Percentiles rank a stretch among this genome's conserved stretches.
Evolutionary conservation across 2,329 filamentous ascomycete species (phyloP).

Genomic region (Talaromyces sp.): DNA sequence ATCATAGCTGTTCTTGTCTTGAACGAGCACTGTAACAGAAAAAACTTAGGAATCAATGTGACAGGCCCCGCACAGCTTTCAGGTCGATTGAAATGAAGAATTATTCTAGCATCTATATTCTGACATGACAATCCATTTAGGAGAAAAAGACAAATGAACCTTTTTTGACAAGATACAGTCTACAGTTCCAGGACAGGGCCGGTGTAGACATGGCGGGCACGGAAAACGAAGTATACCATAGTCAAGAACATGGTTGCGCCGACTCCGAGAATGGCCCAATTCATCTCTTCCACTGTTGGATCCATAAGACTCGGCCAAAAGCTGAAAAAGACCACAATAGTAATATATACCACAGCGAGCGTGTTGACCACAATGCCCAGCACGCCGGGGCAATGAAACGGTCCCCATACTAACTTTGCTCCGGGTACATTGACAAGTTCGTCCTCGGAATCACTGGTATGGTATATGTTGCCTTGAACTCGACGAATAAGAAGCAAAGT

Average conservation of each 20-base stretch:
- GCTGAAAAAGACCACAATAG: slow-evolving; percentile 47
- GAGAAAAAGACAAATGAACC: not conserved
- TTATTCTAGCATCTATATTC: not conserved
- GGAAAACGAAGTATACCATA: slow-evolving; percentile 38
- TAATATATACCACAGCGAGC: slow-evolving; percentile 45
- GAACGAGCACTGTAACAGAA: not conserved
- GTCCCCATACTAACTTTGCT: slow-evolving; percentile 30
- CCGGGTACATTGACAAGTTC: slow-evolving; percentile 26
- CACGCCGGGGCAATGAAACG: slow-evolving; percentile 28
- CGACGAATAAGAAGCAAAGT: slow-evolving; percentile 29
- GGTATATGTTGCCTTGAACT: slow-evolving; percentile 22
- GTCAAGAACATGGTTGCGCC: slow-evolving; percentile 39
- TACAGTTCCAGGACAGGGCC: slow-evolving; percentile 29
- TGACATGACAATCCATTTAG: not conserved
- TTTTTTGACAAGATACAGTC: not conserved
- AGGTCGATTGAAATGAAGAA: not conserved
- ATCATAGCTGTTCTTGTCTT: not conserved
- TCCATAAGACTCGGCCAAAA: slow-evolving; percentile 46
- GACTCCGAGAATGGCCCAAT: slow-evolving; percentile 47
- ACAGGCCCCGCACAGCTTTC: not conserved
- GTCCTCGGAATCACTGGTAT: slow-evolving; percentile 21
- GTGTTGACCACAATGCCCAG: slow-evolving; percentile 44
- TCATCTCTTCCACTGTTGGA: slow-evolving; percentile 45
- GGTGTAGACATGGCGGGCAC: slow-evolving; percentile 34
- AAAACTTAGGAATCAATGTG: not conserved